Evolutionary conservation across 2,329 filamentous ascomycete genomes (phyloP).

Genomic region (Penicillium sp.): DNA sequence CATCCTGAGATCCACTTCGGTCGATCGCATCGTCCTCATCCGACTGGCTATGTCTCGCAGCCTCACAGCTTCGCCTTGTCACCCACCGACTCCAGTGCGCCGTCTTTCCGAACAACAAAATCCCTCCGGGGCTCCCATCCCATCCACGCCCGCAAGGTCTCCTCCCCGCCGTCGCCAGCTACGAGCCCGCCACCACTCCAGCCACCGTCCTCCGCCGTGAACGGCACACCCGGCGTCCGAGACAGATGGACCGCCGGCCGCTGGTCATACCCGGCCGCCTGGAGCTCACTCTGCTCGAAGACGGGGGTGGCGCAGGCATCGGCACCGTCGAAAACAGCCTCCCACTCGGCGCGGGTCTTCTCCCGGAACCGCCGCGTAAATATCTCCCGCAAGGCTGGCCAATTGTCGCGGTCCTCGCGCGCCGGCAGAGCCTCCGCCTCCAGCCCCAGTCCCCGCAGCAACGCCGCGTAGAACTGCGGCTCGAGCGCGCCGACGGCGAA

Average conservation of each 20-base stretch:
- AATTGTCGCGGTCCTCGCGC: conserved; percentile 60
- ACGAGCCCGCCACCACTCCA: conserved; percentile 61
- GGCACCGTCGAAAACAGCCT: conserved; percentile 78
- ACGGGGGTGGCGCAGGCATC: conserved; percentile 94
- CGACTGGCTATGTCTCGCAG: too few species aligned
- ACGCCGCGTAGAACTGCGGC: conserved; percentile 71
- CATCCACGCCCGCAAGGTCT: conserved; percentile 66
- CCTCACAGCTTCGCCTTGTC: conserved; percentile 32
- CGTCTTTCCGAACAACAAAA: conserved; percentile 61
- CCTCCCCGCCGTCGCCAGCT: conserved; percentile 70
- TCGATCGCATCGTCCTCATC: too few species aligned
- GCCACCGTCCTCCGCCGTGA: conserved; percentile 61
- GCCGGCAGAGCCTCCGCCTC: conserved; percentile 44
- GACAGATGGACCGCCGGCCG: conserved; percentile 53
- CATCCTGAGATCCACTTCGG: too few species aligned
- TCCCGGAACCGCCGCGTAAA: conserved; percentile 64
- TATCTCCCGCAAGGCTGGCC: conserved; percentile 62
- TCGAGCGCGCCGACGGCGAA: conserved; percentile 91
- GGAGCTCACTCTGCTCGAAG: conserved; percentile 69
- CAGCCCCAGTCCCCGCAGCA: conserved; percentile 67
- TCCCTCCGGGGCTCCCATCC: conserved; percentile 72
- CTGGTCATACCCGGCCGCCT: conserved; percentile 53
- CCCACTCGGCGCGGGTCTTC: conserved; percentile 77
- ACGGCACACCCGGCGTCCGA: conserved; percentile 64
- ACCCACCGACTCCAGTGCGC: conserved; percentile 57